phyloP scores from a whole-genome alignment of 1,284 basidiomycete species.

The Vanrija pseudolonga region DNA sequence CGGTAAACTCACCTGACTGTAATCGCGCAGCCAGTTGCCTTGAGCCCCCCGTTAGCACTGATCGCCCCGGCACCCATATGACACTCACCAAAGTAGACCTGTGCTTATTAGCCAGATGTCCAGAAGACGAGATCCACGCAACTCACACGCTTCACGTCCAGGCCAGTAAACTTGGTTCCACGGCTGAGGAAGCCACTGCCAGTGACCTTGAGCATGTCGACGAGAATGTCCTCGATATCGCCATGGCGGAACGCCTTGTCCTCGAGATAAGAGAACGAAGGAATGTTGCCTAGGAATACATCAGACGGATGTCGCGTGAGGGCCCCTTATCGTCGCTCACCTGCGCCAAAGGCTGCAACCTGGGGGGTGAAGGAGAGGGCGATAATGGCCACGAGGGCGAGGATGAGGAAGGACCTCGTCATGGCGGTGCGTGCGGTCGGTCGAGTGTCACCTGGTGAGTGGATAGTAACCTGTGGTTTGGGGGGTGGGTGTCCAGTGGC shows the following conservation, averaged over 20 bases:
- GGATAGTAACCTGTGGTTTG: not conserved
- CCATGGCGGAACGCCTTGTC: slow-evolving; percentile 76
- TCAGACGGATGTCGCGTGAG: not conserved
- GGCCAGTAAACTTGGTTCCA: slow-evolving; percentile 61
- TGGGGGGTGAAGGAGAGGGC: slow-evolving; percentile 43
- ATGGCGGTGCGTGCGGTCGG: slow-evolving; percentile 16
- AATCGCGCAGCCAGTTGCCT: slow-evolving; percentile 66
- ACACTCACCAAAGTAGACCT: slow-evolving; percentile 28
- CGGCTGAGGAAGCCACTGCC: slow-evolving; percentile 62
- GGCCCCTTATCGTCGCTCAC: slow-evolving; percentile 15
- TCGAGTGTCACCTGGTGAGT: not conserved
- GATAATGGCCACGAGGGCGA: slow-evolving; percentile 34
- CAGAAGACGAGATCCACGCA: too few species aligned
- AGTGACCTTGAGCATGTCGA: slow-evolving; percentile 59
- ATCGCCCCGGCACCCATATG: not conserved
- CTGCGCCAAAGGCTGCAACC: slow-evolving; percentile 46
- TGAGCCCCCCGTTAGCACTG: slow-evolving; percentile 54
- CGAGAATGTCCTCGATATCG: slow-evolving; percentile 61
- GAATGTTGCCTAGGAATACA: slow-evolving; percentile 40
- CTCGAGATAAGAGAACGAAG: slow-evolving; percentile 48
- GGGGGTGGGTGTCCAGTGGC: not conserved
- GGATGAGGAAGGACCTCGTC: slow-evolving; percentile 30
- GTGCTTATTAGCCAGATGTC: too few species aligned
- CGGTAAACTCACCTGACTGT: slow-evolving; percentile 50
- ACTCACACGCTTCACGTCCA: slow-evolving; percentile 45